Conservation (phyloP, 108 stramenopile genomes). For the Nitzschia sp. region DNA sequence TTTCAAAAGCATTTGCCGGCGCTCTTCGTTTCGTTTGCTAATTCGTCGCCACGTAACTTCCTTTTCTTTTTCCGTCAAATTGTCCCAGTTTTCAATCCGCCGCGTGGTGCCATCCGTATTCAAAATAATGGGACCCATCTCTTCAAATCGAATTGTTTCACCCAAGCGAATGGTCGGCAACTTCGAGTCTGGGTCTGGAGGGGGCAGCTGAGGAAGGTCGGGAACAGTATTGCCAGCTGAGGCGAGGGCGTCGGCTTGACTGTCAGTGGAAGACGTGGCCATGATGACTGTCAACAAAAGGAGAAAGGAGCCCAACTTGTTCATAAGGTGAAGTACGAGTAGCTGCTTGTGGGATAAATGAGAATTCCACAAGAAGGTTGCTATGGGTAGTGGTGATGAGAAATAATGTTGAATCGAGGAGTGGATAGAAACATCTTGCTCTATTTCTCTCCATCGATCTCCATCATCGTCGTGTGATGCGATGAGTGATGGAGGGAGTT, state of each 20-base stretch:
- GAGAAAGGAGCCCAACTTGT: background rate
- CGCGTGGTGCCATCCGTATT: conserved; percentile 82
- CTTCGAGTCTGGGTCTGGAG: conserved; percentile 45
- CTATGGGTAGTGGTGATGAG: too few species aligned
- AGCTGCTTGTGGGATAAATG: too few species aligned
- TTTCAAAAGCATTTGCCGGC: conserved; percentile 59
- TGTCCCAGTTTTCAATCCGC: conserved; percentile 84
- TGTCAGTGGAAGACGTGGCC: conserved; percentile 1
- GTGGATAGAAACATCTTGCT: too few species aligned
- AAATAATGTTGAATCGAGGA: too few species aligned
- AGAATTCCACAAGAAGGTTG: too few species aligned
- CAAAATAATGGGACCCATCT: conserved; percentile 86
- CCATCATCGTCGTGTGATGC: too few species aligned
- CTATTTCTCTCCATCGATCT: too few species aligned
- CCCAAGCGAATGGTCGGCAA: conserved; percentile 71
- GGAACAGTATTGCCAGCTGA: background rate
- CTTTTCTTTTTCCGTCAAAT: conserved; percentile 75
- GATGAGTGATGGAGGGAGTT: too few species aligned
- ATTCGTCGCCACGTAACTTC: conserved; percentile 87
- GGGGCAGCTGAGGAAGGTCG: conserved; percentile 36
- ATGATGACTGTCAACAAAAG: background rate
- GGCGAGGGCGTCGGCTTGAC: background rate
- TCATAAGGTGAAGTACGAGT: background rate
- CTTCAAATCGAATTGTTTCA: conserved; percentile 76
- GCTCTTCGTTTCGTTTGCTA: conserved; percentile 82